Evolutionary conservation across 192 early-diverging fungal species (phyloP), one percentile per base, ranked within the genome.

Genomic region (Coemansia sp.): DNA sequence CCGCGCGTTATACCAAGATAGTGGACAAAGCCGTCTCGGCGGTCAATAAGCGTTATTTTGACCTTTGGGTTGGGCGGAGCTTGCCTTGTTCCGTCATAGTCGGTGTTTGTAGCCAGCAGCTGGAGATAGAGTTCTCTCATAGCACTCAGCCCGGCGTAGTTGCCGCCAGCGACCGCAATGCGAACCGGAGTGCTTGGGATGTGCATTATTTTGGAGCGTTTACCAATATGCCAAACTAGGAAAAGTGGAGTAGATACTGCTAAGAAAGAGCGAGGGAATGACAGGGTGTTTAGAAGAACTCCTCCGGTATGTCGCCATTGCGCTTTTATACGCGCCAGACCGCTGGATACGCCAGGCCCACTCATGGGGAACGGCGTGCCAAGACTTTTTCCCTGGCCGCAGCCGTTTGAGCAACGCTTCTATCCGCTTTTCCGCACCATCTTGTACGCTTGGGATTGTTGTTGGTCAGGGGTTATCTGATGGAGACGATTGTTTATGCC

Each of bases 91-190:
- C 72, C 72, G 38, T 75, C 61, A 26, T 75, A 68, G 35, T 54
- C 65, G 11, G 55, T 33, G 29, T 54, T 54, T n/a, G 64, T 68
- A 9, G 65, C 72, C 22, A 75, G 30, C 4, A 75, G 65, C 11
- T 61, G 46, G 32, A 64, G 38, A 25, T 75, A 75, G 7, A 75
- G 57, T 35, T 36, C 51, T 29, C 64, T 68, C 15, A 63, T 27
- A 8, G 72, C 61, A 34, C 49, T 49, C 36, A 75, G 48, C n/a
- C 72, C 72, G 25, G 53, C 61, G 45, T 60, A 75, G 57, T 75
- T 75, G 22, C 72, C 72, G 40, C 72, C 72, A 18, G 72, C 72
- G 11, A 75, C 51, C 18, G 56, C 65, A 19, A 75, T 75, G 22
- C 61, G 60, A 43, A 75, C 36, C 3, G 72, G 65, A 8, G 33